Base-by-base conservation (phyloP, 2,329 filamentous ascomycete genomes). In the Aotearoamyces nothofagi region DNA sequence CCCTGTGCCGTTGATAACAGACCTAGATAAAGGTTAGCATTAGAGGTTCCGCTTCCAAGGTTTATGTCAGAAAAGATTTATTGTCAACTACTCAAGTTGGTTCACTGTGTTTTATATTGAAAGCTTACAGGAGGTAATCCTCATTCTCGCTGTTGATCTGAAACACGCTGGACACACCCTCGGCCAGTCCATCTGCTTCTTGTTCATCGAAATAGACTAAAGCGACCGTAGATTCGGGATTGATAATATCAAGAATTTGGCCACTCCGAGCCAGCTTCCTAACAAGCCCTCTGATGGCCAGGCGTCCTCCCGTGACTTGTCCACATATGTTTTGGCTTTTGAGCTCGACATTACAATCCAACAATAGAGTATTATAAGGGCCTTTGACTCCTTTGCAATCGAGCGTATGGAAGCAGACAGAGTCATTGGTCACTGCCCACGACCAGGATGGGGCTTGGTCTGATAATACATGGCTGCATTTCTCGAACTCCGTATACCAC, bases 381-480 rank as follows among this genome's bases (percentile, higher is more conserved):
- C 19, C n/a, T 20, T 7, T n/a, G 19, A 20, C n/a, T n/a, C n/a
- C 19, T 20, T 20, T 20, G 19, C 19, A n/a, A 20, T 20, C 27
- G 19, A 20, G 22, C 4, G 4, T 22, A n/a, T 11, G 4, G 17
- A 29, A 29, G n/a, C 7, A 8, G 5, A 29, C 17, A 3, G 20
- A 19, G 5, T 29, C 27, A 16, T 29, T n/a, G 3, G 27, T 29
- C 9, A 31, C 22, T 10, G 41, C 42, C 42, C 43, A 47, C 2
- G 42, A 41, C 42, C 43, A 47, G 2, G 40, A 41, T 4, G 43
- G 44, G 3, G 35, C 38, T 3, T 35, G 20, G 12, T 38, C 39
- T 3, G 15, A 13, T 16, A 11, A 10, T 3, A 13, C 5, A n/a
- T 28, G 30, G 3, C 8, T 28, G 5, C 25, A 14, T 8, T 9